Evolutionary conservation across 345 rosid genomes (phyloP).

Genomic region (Citrus hindsii): DNA sequence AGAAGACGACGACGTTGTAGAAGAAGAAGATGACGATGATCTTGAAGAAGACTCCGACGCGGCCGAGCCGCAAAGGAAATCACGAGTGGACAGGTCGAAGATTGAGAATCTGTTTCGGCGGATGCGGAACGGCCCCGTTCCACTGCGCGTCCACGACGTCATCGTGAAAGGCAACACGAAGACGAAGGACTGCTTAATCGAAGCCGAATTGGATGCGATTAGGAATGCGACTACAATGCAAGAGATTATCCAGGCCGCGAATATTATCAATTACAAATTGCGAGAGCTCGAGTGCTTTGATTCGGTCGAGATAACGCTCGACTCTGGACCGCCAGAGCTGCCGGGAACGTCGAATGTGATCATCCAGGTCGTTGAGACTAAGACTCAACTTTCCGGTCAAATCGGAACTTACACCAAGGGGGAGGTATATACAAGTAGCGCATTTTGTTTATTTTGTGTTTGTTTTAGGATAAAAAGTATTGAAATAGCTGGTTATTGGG

Average conservation of each 20-base stretch:
- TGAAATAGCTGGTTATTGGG: background rate
- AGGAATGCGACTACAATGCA: slow-evolving; percentile 64
- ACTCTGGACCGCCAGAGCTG: slow-evolving; percentile 85
- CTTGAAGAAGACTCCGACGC: slow-evolving; percentile 30
- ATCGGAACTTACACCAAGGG: slow-evolving; percentile 70
- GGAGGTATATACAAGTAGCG: slow-evolving; percentile 40
- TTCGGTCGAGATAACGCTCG: slow-evolving; percentile 75
- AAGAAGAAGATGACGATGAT: slow-evolving; percentile 24
- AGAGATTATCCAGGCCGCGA: slow-evolving; percentile 67
- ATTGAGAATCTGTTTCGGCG: slow-evolving; percentile 48
- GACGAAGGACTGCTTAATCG: slow-evolving; percentile 60
- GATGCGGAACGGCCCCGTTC: slow-evolving; percentile 46
- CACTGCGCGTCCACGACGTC: slow-evolving; percentile 86
- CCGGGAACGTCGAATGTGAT: slow-evolving; percentile 82
- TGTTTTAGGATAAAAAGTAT: background rate
- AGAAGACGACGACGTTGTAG: slow-evolving; percentile 20
- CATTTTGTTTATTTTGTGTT: background rate
- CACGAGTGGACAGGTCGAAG: slow-evolving; percentile 31
- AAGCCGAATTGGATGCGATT: slow-evolving; percentile 56
- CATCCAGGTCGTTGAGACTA: slow-evolving; percentile 64
- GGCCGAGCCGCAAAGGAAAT: slow-evolving; percentile 13
- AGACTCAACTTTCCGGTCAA: slow-evolving; percentile 57
- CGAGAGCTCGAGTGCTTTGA: slow-evolving; percentile 72
- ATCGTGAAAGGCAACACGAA: slow-evolving; percentile 60
- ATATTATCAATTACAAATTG: slow-evolving; percentile 54